Evolutionary conservation across 805 yeast genomes (phyloP).

Genomic region (Candida mattraensis): DNA sequence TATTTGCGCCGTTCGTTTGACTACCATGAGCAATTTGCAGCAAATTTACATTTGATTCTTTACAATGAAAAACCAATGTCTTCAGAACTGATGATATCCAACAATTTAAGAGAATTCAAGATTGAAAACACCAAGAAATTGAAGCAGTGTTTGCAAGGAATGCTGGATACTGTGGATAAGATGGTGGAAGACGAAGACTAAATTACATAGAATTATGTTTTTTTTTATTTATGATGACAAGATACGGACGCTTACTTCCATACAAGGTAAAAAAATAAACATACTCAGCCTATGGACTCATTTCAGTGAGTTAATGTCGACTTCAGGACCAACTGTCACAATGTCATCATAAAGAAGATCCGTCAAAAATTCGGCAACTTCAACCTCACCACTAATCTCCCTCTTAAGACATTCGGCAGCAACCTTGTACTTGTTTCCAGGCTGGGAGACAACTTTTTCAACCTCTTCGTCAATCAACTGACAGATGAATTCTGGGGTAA

Average conservation of each 20-base stretch:
- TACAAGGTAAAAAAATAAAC: slow-evolving; percentile 2
- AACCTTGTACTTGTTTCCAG: slow-evolving; percentile 62
- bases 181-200: too few relatives aligned
- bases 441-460: slow-evolving; percentile 49
- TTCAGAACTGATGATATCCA: slow-evolving; percentile 7
- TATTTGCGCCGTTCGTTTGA: slow-evolving; percentile 16
- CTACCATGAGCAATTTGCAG: slow-evolving; percentile 18
- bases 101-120: slow-evolving; percentile 11
- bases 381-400: slow-evolving; percentile 64
- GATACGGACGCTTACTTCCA: slow-evolving; percentile 6
- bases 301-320: slow-evolving; percentile 34
- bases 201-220: too few relatives aligned
- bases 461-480: slow-evolving; percentile 62
- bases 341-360: slow-evolving; percentile 74
- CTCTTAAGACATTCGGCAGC: slow-evolving; percentile 74
- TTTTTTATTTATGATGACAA: too few relatives aligned
- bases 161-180: slow-evolving; percentile 11
- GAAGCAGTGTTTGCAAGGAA: slow-evolving; percentile 16
- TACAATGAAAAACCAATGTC: slow-evolving; percentile 15
- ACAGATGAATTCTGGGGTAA: slow-evolving; percentile 60
- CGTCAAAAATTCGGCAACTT: slow-evolving; percentile 76
- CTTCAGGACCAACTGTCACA: slow-evolving; percentile 43
- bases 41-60: slow-evolving; percentile 12
- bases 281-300: slow-evolving; percentile 1
- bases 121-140: slow-evolving; percentile 9